These are phyloP conservation scores for Butyriboletus loyo DNA, from an alignment of 768 basidiomycete genomes.

Conservation along the genomic window DNA sequence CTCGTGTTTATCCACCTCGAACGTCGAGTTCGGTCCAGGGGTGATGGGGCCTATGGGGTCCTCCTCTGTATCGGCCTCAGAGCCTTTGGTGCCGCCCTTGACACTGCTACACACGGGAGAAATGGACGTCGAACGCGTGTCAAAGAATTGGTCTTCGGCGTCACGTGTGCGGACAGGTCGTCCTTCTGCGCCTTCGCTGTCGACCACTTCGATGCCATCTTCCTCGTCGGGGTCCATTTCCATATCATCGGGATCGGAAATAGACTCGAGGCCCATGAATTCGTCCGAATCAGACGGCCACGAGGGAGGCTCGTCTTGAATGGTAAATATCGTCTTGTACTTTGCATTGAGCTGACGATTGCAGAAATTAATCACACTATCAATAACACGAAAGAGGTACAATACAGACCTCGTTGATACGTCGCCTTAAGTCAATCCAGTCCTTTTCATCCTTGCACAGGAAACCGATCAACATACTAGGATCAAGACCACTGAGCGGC, in stretches of 20 bases:
- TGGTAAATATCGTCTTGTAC: conserved; percentile 74
- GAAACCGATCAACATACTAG: conserved; percentile 96
- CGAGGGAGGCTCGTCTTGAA: conserved; percentile 83
- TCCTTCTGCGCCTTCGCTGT: conserved; percentile 26
- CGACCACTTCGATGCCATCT: conserved; percentile 37
- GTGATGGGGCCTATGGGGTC: conserved; percentile 70
- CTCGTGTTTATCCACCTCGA: conserved; percentile 24
- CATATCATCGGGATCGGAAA: conserved; percentile 75
- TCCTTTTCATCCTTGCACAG: conserved; percentile 79
- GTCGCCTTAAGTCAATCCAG: conserved; percentile 75
- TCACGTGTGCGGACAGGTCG: conserved; percentile 28
- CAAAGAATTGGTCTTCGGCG: conserved; percentile 50
- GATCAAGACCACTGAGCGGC: conserved; percentile 86
- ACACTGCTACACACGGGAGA: conserved; percentile 39
- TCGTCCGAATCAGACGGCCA: conserved; percentile 80
- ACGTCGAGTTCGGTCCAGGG: conserved; percentile 48
- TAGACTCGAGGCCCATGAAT: conserved; percentile 70
- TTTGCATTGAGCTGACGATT: conserved; percentile 35
- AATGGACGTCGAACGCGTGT: conserved; percentile 46
- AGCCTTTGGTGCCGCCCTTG: conserved; percentile 41
- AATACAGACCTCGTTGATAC: conserved; percentile 67
- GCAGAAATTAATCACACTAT: conserved; percentile 6
- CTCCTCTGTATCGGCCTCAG: conserved; percentile 68
- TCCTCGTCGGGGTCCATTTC: conserved; percentile 55
- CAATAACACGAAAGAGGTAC: not conserved